Base-by-base conservation (phyloP, 1,284 basidiomycete species). In the Moniliella sp. region DNA sequence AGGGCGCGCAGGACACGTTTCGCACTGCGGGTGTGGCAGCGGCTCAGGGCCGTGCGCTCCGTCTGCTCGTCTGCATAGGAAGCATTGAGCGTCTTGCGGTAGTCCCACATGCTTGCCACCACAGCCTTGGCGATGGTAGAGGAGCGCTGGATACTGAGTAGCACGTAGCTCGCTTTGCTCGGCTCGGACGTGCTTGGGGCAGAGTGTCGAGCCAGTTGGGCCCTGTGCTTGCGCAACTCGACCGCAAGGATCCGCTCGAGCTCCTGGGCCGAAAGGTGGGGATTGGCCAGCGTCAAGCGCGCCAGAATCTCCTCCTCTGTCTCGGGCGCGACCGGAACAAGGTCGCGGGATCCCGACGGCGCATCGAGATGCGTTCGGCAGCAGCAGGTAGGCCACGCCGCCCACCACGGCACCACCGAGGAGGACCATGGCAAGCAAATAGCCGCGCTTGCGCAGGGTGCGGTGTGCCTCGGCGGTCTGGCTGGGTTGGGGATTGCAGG, bases 1-100 rank as follows among this genome's bases (percentile, higher is more conserved):
- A 59, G 34, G 10, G 56, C 54, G 8, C 15, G 37, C 4, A 59
- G 39, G 16, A 59, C 33, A 12, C 56, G 43, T 25, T 57, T 44
- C 8, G 56, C 54, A 11, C 49, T 53, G 14, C 54, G 50, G 30
- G 57, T 36, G 26, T 59, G 56, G 30, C 56, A 59, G n/a, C 46
- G 42, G 4, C 52, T 34, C 13, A 59, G 37, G 26, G 34, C 45
- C 30, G 53, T 55, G 1, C 40, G 18, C 23, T 48, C 45, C 15
- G 45, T 46, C 10, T 35, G 29, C 28, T 34, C 31, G 9, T 50
- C 40, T 8, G 32, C 19, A 30, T 54, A 48, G 31, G 43, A 45
- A 4, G 40, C 43, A 35, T 43, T 43, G 14, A 59, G 39, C 3
- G 45, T 48, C 25, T 44, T 44, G 10, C 56, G 50, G 34, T 59